Conservation (phyloP, 2,329 filamentous ascomycete species). For the Coniochaeta sp. region DNA sequence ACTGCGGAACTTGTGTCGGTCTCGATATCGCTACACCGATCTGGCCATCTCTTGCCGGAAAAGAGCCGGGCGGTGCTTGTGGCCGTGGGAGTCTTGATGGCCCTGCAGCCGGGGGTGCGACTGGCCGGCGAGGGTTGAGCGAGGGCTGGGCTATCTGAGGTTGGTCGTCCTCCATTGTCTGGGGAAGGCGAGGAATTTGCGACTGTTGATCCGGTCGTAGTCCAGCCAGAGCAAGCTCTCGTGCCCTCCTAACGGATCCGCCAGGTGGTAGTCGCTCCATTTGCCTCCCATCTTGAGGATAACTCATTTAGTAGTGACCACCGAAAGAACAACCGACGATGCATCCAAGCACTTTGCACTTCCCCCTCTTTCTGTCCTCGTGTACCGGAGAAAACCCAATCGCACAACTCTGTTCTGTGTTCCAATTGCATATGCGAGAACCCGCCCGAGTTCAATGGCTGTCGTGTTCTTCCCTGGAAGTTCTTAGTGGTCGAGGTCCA, state of each 20-base stretch:
- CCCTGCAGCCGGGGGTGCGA: conserved; percentile 14
- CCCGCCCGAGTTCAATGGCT: conserved; percentile 2
- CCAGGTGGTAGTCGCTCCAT: conserved; percentile 37
- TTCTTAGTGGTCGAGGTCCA: neutral
- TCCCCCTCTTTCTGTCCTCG: conserved; percentile 10
- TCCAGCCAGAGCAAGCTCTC: conserved; percentile 43
- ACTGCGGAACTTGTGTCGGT: conserved; percentile 46
- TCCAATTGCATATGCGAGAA: conserved; percentile 17
- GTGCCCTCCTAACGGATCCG: conserved; percentile 47
- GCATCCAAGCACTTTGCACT: conserved; percentile 17
- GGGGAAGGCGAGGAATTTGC: neutral
- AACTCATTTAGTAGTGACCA: conserved; percentile 43
- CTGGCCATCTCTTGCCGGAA: conserved; percentile 30
- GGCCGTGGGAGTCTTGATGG: conserved; percentile 21
- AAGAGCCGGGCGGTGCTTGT: conserved; percentile 23
- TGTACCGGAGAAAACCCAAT: neutral
- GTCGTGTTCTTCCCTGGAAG: neutral
- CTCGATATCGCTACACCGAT: conserved; percentile 43
- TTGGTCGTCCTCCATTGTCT: conserved; percentile 15
- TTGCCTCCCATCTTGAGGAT: conserved; percentile 44
- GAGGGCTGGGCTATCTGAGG: conserved; percentile 19
- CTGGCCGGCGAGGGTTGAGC: conserved; percentile 20
- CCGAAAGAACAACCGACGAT: conserved; percentile 12
- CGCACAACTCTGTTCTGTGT: conserved; percentile 5
- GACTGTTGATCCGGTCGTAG: conserved; percentile 21